phyloP scores from a whole-genome alignment of 1,139 yeast species.

The Blastobotrys persicus region DNA sequence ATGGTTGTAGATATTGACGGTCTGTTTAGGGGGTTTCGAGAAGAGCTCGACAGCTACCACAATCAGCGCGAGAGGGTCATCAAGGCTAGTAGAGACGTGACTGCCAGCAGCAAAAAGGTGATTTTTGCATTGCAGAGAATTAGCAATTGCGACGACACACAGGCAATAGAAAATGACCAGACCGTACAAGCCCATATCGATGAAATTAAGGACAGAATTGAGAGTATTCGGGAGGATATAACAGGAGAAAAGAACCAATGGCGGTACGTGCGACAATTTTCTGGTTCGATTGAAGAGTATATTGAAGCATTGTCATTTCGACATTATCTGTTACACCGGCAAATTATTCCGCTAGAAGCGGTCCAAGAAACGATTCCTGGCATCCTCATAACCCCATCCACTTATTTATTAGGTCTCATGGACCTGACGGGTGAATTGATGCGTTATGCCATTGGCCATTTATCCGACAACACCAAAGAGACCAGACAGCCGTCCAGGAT shows the following conservation, averaged over 20 bases:
- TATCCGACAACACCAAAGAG: constrained; percentile 11
- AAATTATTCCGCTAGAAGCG: constrained; percentile 20
- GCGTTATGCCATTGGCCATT: constrained; percentile 38
- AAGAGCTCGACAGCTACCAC: constrained; percentile 32
- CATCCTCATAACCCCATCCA: constrained; percentile 26
- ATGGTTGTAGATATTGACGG: background rate
- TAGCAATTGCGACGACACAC: constrained; percentile 7
- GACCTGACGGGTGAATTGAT: constrained; percentile 47
- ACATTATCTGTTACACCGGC: constrained; percentile 30
- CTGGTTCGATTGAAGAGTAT: constrained; percentile 39
- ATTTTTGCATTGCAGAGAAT: constrained; percentile 42
- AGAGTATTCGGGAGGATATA: constrained; percentile 19
- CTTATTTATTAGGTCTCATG: constrained; percentile 44
- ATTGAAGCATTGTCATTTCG: constrained; percentile 44
- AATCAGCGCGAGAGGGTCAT: constrained; percentile 42
- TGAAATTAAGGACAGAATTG: constrained; percentile 16
- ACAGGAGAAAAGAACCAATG: constrained; percentile 21
- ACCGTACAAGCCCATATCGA: constrained; percentile 14
- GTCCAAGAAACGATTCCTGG: constrained; percentile 15
- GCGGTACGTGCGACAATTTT: constrained; percentile 24
- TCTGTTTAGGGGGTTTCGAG: constrained; percentile 10
- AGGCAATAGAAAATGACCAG: constrained; percentile 6
- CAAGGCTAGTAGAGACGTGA: constrained; percentile 41
- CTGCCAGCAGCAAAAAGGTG: constrained; percentile 42
- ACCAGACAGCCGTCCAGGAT: constrained; percentile 19